These are phyloP conservation scores for Arthrobotrys sinensis DNA, from an alignment of 2,329 filamentous ascomycete species.

Conservation along the genomic window DNA sequence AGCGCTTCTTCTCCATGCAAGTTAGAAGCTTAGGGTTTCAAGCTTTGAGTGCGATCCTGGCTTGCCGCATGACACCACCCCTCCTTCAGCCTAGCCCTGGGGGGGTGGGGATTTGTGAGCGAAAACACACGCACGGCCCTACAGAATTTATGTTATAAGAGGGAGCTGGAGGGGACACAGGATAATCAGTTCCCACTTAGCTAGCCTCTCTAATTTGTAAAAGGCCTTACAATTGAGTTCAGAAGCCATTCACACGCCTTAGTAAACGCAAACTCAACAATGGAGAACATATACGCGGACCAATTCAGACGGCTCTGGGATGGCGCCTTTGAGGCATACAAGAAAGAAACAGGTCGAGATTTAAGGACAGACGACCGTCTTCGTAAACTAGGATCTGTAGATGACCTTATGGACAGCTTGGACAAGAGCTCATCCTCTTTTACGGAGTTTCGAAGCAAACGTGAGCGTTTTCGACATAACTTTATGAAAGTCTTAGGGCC, in stretches of 20 bases:
- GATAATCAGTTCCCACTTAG: too few relatives aligned
- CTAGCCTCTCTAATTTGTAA: too few relatives aligned
- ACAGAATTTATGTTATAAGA: too few relatives aligned
- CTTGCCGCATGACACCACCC: too few relatives aligned
- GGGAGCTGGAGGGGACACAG: too few relatives aligned
- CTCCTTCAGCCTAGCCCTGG: too few relatives aligned
- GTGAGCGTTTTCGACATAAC: conserved; percentile 1
- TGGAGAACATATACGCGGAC: not conserved
- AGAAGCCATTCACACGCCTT: not conserved
- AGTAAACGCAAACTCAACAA: not conserved
- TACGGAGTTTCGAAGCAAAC: conserved; percentile 6
- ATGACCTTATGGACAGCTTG: conserved; percentile 3
- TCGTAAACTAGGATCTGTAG: not conserved
- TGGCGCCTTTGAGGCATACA: not conserved
- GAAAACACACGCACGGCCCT: too few relatives aligned
- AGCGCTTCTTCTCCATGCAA: too few relatives aligned
- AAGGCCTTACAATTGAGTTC: too few relatives aligned
- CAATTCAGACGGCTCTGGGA: conserved; percentile 13
- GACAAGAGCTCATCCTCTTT: not conserved
- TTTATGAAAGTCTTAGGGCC: conserved; percentile 13
- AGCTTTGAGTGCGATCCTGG: too few relatives aligned
- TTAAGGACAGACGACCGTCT: not conserved
- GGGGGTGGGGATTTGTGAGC: too few relatives aligned
- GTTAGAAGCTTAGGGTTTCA: too few relatives aligned
- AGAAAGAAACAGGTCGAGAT: conserved; percentile 17